Conservation (phyloP, 805 yeast species). For the Wickerhamomyces kurtzmanii region DNA sequence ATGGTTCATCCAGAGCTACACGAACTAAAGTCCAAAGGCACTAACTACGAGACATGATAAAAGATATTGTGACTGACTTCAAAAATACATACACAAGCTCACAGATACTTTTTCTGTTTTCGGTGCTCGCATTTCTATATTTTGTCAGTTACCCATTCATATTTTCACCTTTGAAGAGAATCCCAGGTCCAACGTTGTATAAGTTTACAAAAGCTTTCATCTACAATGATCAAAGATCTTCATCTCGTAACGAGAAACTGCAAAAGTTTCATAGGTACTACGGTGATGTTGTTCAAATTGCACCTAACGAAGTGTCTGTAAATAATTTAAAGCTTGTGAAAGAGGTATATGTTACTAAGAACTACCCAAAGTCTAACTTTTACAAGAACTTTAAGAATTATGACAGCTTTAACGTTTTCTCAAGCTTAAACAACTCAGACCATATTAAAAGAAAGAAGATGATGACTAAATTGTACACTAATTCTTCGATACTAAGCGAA, state of each 20-base stretch:
- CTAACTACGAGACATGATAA: too few relatives aligned
- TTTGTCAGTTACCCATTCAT: conserved; percentile 18
- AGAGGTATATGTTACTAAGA: neutral
- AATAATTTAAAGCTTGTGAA: neutral
- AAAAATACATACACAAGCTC: too few relatives aligned
- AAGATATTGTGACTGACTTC: too few relatives aligned
- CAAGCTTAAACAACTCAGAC: neutral
- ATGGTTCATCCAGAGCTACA: too few relatives aligned
- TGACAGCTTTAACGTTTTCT: neutral
- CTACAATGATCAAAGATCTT: neutral
- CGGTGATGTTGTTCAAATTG: neutral
- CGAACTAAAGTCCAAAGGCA: too few relatives aligned
- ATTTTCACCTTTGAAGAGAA: conserved; percentile 1
- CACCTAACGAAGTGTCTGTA: neutral
- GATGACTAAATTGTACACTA: neutral
- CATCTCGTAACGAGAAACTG: neutral
- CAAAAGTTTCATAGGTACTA: neutral
- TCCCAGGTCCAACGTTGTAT: neutral
- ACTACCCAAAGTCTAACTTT: neutral
- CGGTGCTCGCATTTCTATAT: conserved; percentile 31
- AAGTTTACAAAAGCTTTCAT: neutral
- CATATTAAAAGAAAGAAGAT: neutral
- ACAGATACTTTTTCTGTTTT: conserved; percentile 26
- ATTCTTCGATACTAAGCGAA: neutral
- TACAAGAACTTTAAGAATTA: neutral